Evolutionary conservation across 768 basidiomycete genomes (phyloP).

Genomic region (Panellus pusillus): DNA sequence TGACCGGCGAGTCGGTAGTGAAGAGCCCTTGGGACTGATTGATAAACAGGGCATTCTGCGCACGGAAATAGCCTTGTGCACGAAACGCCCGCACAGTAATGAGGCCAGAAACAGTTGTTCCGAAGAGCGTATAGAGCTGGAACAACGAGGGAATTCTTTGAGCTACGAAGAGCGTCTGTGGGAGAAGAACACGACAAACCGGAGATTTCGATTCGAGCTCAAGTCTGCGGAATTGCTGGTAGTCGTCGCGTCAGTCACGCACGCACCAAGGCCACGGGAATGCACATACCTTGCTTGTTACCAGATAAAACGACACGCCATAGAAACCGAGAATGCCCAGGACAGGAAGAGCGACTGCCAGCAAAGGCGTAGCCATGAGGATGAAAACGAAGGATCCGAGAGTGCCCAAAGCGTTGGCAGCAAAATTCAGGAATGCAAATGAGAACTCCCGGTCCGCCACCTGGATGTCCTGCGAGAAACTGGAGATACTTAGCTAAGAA

Average conservation of each 20-base stretch:
- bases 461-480: slow-evolving; percentile 16
- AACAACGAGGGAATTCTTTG: no score
- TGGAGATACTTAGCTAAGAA: neutral
- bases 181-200: neutral
- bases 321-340: neutral
- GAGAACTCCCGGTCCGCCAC: slow-evolving; percentile 14
- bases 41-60: slow-evolving; percentile 11
- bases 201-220: slow-evolving; percentile 13
- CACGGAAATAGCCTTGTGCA: slow-evolving; percentile 1
- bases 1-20: slow-evolving; percentile 9
- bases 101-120: slow-evolving; percentile 6
- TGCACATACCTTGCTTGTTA: slow-evolving; percentile 14
- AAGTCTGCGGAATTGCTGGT: slow-evolving; percentile 15
- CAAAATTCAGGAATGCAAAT: slow-evolving; percentile 10
- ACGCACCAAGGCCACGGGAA: no score
- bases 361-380: slow-evolving; percentile 6
- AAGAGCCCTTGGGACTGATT: slow-evolving; percentile 12
- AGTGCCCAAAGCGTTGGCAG: neutral
- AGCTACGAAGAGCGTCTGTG: neutral
- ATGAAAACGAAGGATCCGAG: slow-evolving; percentile 12
- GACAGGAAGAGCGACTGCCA: slow-evolving; percentile 8
- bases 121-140: slow-evolving; percentile 15
- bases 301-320: slow-evolving; percentile 10
- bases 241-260: no score
- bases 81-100: slow-evolving; percentile 9